Percentiles rank a stretch among this genome's conserved stretches.
These are phyloP conservation scores for Kuraishia capsulata DNA, from an alignment of 805 yeast genomes.

Conservation along the genomic window DNA sequence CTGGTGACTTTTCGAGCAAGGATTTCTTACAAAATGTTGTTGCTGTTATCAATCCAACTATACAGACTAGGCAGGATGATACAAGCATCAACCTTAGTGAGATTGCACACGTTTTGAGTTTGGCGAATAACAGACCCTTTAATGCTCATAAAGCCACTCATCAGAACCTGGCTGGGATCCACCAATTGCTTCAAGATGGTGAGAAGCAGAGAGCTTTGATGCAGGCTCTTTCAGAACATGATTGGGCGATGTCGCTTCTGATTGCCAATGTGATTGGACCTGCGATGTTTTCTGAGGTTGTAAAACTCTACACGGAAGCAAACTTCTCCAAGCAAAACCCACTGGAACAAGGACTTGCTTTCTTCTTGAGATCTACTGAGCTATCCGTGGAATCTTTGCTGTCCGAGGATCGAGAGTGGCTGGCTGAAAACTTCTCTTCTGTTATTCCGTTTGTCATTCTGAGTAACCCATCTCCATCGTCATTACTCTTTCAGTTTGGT, in stretches of 20 bases:
- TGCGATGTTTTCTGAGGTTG: slow-evolving; percentile 34
- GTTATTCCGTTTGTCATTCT: slow-evolving; percentile 21
- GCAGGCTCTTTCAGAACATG: slow-evolving; percentile 49
- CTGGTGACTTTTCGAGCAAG: slow-evolving; percentile 16
- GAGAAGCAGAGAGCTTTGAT: slow-evolving; percentile 57
- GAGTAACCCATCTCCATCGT: slow-evolving; percentile 14
- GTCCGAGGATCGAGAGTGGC: slow-evolving; percentile 14
- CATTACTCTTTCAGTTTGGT: slow-evolving; percentile 23
- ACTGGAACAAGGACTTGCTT: slow-evolving; percentile 16
- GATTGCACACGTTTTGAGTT: slow-evolving; percentile 7
- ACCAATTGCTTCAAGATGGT: slow-evolving; percentile 46
- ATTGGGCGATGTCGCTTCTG: slow-evolving; percentile 72
- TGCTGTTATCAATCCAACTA: slow-evolving; percentile 30
- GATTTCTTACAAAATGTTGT: slow-evolving; percentile 25
- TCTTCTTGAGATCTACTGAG: slow-evolving; percentile 17
- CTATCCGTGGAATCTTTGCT: background rate
- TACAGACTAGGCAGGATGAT: slow-evolving; percentile 16
- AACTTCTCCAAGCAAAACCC: slow-evolving; percentile 12
- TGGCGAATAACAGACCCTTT: slow-evolving; percentile 8
- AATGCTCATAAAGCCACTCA: slow-evolving; percentile 17
- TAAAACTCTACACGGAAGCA: slow-evolving; percentile 23
- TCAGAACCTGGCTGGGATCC: slow-evolving; percentile 17
- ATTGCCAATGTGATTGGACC: slow-evolving; percentile 60
- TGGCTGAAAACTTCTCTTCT: slow-evolving; percentile 17
- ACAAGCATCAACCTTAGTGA: slow-evolving; percentile 10